Percentiles rank a stretch among this genome's conserved stretches.
phyloP scores from a whole-genome alignment of 2,329 filamentous ascomycete species.

The Stemphylium vesicarium region DNA sequence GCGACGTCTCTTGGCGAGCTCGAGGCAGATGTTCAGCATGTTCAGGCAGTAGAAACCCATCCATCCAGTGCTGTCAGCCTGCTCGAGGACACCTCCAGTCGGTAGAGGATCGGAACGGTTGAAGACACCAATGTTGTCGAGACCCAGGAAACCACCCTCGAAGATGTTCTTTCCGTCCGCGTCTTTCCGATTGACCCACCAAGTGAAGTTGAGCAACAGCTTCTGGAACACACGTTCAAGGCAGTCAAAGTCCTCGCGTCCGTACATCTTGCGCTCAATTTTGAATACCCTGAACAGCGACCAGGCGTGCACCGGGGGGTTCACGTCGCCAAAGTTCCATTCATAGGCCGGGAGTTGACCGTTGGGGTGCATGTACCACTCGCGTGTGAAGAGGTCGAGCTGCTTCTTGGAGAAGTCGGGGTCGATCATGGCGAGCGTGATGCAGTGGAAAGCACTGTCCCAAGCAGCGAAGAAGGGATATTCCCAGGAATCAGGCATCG shows the following conservation, averaged over 20 bases:
- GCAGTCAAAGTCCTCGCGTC: slow-evolving; percentile 92
- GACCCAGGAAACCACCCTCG: slow-evolving; percentile 90
- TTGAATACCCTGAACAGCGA: slow-evolving; percentile 96
- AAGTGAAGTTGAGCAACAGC: slow-evolving; percentile 93
- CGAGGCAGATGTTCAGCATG: slow-evolving; percentile 96
- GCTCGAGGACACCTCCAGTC: slow-evolving; percentile 90
- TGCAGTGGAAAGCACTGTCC: slow-evolving; percentile 97
- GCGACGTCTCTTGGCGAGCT: slow-evolving; percentile 91
- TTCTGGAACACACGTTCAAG: slow-evolving; percentile 97
- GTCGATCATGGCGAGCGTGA: slow-evolving; percentile 94
- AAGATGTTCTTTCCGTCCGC: slow-evolving; percentile 95
- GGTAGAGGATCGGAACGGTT: slow-evolving; percentile 95
- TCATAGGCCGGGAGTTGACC: slow-evolving; percentile 92
- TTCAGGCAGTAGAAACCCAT: slow-evolving; percentile 97
- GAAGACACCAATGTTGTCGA: slow-evolving; percentile 98
- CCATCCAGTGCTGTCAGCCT: slow-evolving; percentile 97
- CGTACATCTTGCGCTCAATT: slow-evolving; percentile 97
- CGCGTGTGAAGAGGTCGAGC: slow-evolving; percentile 90
- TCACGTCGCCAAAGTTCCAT: slow-evolving; percentile 98
- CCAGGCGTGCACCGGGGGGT: slow-evolving; percentile 96
- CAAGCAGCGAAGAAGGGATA: slow-evolving; percentile 98
- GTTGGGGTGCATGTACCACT: slow-evolving; percentile 99
- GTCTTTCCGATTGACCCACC: slow-evolving; percentile 99
- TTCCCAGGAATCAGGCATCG: slow-evolving; percentile 98
- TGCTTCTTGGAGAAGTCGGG: slow-evolving; percentile 98